A percentile compares a stretch with the other conserved stretches of the same genome.
Conservation (phyloP, 2,329 filamentous ascomycete species). For the Talaromyces sp. region DNA sequence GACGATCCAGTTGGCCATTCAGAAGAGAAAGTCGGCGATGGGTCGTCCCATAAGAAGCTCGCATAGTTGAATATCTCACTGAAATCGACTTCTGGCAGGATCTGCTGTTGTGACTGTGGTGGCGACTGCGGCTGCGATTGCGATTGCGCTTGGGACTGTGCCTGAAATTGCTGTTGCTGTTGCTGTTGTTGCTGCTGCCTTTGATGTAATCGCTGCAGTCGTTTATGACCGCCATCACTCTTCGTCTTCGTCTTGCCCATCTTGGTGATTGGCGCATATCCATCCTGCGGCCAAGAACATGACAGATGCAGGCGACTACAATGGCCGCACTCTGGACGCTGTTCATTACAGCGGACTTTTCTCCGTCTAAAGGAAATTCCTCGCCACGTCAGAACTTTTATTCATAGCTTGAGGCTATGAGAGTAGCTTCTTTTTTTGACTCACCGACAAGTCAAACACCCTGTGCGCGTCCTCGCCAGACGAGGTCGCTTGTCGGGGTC, state of each 20-base stretch:
- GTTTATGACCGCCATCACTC: not conserved
- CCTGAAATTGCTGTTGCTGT: not conserved
- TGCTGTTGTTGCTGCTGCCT: constrained; percentile 1
- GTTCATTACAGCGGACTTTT: constrained; percentile 53
- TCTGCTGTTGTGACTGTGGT: not conserved
- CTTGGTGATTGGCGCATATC: constrained; percentile 12
- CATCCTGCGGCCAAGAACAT: constrained; percentile 42
- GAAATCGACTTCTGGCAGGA: constrained; percentile 4
- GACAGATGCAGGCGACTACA: constrained; percentile 50
- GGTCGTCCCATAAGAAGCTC: constrained; percentile 6
- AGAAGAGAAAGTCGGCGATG: not conserved
- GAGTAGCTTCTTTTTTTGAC: not conserved
- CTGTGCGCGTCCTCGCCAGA: constrained; percentile 6
- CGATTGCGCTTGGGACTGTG: not conserved
- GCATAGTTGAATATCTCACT: constrained; percentile 9
- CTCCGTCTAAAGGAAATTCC: constrained; percentile 33
- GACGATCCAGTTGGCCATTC: constrained; percentile 1
- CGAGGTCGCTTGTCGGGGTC: constrained; percentile 5
- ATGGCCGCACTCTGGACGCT: constrained; percentile 47
- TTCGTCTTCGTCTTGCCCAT: not conserved
- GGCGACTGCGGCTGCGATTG: not conserved
- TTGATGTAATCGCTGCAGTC: not conserved
- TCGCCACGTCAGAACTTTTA: not conserved
- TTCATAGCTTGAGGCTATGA: not conserved
- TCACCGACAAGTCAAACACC: constrained; percentile 9